Base-by-base conservation (phyloP, 805 yeast species). In the Candida montana region DNA sequence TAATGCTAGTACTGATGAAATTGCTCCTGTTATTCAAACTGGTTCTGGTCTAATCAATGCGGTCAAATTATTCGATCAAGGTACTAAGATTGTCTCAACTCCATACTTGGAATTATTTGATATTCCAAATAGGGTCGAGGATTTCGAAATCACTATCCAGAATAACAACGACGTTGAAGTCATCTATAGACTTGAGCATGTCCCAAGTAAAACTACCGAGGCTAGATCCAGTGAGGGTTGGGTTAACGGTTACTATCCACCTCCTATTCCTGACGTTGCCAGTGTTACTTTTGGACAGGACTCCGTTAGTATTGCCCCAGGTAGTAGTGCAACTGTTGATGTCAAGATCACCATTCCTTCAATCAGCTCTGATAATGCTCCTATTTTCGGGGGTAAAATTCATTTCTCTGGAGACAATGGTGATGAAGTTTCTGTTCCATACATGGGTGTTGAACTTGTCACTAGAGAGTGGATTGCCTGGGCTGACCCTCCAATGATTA, bases 11-110 rank as follows among this genome's bases (percentile, higher is more conserved):
- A 21, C 12, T 3, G 26, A 28, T 28, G 49, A 42, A 16, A 15
- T 28, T 12, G 47, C 48, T 18, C 52, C 52, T n/a, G 3, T 31
- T 7, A 37, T 39, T 16, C 52, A 46, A 33, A 44, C 38, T 30
- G 52, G 52, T 48, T 40, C 48, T 37, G 52, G 52, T 31, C 17
- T 48, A 30, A 29, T 48, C 21, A 35, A 48, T 24, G 48, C 50
- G 27, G 27, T 32, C 9, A 41, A 37, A 26, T 12, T 45, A 32
- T 20, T 48, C 21, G 45, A 42, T 12, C 40, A 36, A 18, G 37
- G 36, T 12, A 45, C 51, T 2, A 35, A 37, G 16, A 2, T 48
- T 11, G 16, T 31, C 5, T 45, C 49, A 4, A 13, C 18, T 5
- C 35, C 45, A 7, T 40, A 33, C 31, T 37, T 48, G 21, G 47